Evolutionary conservation across 257 asterid species (phyloP), one percentile per base, ranked within the genome.

Genomic region (Solanum rostratum): DNA sequence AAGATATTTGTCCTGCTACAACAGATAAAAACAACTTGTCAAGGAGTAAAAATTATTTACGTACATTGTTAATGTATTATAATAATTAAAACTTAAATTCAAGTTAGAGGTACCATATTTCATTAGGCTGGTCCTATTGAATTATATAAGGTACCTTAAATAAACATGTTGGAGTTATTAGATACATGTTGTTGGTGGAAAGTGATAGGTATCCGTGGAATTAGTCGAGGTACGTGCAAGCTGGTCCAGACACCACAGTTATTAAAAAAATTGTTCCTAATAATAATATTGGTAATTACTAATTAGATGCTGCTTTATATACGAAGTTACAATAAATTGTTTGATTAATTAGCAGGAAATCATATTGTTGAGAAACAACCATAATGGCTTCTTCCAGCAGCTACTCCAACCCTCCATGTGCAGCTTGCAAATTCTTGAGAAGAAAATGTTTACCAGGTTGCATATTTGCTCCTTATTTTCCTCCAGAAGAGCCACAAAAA

Each of bases 391-490:
- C 62, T 76, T 76, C 82, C 0, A 81, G 84, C 73, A 86, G 84
- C 87, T 88, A 90, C 68, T 91, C 93, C 76, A 93, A 89, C 89
- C 91, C 98, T 14, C 98, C 98, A 1, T 94, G 98, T 83, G 98
- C 98, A 6, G 98, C 97, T 80, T 94, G 98, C 92, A 95, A 95
- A 59, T 95, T 91, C 90, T 89, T 95, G 10, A 70, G 98, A 83
- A 83, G 97, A 41, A 95, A 91, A 83, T 95, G 98, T 89, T 70
- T 87, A 43, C 90, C 97, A 19, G 91, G 90, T 45, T 95, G 98
- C 90, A 50, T 87, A 1, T 95, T 91, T 46, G 90, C 95, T 0
- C 92, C 97, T 7, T 91, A 91, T 85, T 95, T 95, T 37, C 97
- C 97, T 3, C 95, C 98, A 3, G 98, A 94, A 63, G 95, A 94